Base-by-base conservation (phyloP, 1,284 basidiomycete genomes). In the Boletus semigastroideus region DNA sequence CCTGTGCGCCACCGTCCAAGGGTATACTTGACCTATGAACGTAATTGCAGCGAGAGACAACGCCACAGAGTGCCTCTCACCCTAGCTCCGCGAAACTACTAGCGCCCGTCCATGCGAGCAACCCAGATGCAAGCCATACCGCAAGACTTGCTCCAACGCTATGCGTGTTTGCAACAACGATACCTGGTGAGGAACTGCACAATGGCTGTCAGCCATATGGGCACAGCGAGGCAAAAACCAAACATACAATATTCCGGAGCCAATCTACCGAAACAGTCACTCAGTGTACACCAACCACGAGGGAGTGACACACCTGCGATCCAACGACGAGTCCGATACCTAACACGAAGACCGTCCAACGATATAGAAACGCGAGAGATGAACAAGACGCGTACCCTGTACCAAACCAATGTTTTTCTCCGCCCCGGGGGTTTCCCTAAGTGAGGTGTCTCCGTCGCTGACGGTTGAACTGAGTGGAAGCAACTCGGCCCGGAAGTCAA, bases 101-200 rank as follows among this genome's bases (percentile, higher is more conserved):
- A 38, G 92, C 93, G 4, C 94, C 94, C 5, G 94, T 96, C 94
- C 94, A 97, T 3, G 83, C 92, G 12, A 98, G 74, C 12, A 94
- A 52, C 4, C 93, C 93, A 49, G 89, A 86, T 4, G 79, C 73
- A 11, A 90, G 59, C 92, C 92, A 95, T 9, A 94, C 90, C 13
- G 78, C 42, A 25, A 94, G 70, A 74, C 90, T 92, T 30, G 92
- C 91, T 10, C 92, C 92, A 2, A 92, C 86, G 62, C 87, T 92
- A 22, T 90, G 81, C 0, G 90, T 89, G 62, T 94, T 91, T 14
- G 89, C 87, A 28, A 94, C 83, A 1, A 97, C 85, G n/a, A 95
- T 85, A 20, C 92, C 93, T 1, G 94, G 94, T 1, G 90, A 92
- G 1, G 91, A 93, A 73, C 89, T 92, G 50, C 7, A 34, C 2